Percentiles rank a stretch among this genome's conserved stretches.
Conservation (phyloP, 2,329 filamentous ascomycete species). For the Aspergillus bombycis region DNA sequence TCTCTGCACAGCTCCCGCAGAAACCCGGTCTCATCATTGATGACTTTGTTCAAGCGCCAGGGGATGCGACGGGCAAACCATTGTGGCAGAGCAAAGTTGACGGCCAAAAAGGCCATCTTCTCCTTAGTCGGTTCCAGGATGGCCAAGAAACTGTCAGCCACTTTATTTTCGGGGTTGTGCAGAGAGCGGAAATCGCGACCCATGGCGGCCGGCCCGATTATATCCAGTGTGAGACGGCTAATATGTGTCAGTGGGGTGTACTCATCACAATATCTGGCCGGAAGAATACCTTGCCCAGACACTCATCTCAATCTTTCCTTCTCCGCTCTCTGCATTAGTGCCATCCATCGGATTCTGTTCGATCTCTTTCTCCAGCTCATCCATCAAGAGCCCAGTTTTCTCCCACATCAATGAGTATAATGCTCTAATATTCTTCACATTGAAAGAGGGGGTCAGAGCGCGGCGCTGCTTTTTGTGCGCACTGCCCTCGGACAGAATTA, state of each 20-base stretch:
- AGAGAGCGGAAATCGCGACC: conserved; percentile 60
- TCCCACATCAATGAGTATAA: conserved; percentile 43
- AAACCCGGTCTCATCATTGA: conserved; percentile 35
- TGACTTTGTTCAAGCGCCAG: conserved; percentile 34
- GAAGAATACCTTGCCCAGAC: conserved; percentile 35
- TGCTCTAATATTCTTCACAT: conserved; percentile 40
- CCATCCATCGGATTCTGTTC: conserved; percentile 32
- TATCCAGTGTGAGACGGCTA: conserved; percentile 58
- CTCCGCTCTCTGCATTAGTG: conserved; percentile 18
- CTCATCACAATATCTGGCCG: not conserved
- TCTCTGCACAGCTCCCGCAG: conserved; percentile 38
- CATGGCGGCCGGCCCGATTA: conserved; percentile 61
- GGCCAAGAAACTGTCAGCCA: conserved; percentile 55
- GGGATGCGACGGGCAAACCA: conserved; percentile 56
- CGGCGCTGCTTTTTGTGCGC: conserved; percentile 53
- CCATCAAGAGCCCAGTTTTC: conserved; percentile 38
- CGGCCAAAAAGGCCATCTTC: conserved; percentile 47
- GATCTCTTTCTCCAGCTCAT: conserved; percentile 38
- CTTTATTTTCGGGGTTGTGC: conserved; percentile 53
- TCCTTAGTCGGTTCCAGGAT: conserved; percentile 53
- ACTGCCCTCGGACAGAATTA: conserved; percentile 55
- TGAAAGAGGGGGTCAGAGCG: conserved; percentile 41
- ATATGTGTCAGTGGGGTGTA: not conserved
- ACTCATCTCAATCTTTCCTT: conserved; percentile 40
- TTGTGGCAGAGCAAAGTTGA: conserved; percentile 53